Evolutionary conservation across 306 rosid species (phyloP), one percentile per base, ranked within the genome.

Genomic region (Prunus davidiana): DNA sequence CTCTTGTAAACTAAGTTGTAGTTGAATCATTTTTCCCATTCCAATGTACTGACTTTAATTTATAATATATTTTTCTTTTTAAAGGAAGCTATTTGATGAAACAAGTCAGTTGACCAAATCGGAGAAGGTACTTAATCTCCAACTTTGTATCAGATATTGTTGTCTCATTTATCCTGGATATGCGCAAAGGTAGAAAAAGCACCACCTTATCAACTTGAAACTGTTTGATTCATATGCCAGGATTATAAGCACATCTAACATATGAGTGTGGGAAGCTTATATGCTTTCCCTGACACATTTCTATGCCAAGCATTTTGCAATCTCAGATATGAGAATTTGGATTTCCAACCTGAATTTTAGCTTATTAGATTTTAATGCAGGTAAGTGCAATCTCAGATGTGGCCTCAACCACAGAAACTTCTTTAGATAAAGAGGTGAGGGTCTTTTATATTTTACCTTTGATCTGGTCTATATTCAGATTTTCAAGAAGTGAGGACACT

Each of bases 21-120:
- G 16, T 34, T 58, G 43, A 18, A 25, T 49, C 11, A 8, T 38
- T 58, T 25, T 45, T 4, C 58, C 20, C 12, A 2, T 19, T 47
- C 34, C 50, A 30, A 13, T 75, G 14, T 25, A 55, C 64, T 49
- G 45, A 60, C 57, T 28, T 60, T 73, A 9, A 41, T 32, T 62
- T 28, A 3, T 32, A 25, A 12, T 32, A 57, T 57, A 34, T 9
- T 24, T 52, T 24, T 67, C 74, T 34, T 30, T 79, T 76, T 64
- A 77, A 81, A 95, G 99, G 92, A 95, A 87, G 84, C 82, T 88
- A 83, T 89, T 89, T 87, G 93, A 71, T 51, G 87, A 88, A 65
- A 86, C 74, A 62, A 69, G 72, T 69, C 81, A 76, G 28, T 80
- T 70, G 79, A 75, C 87, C 61, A 85, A 79, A 84, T 80, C 78